phyloP scores from a whole-genome alignment of 352 stramenopile genomes.

The Phytophthora ohioensis region DNA sequence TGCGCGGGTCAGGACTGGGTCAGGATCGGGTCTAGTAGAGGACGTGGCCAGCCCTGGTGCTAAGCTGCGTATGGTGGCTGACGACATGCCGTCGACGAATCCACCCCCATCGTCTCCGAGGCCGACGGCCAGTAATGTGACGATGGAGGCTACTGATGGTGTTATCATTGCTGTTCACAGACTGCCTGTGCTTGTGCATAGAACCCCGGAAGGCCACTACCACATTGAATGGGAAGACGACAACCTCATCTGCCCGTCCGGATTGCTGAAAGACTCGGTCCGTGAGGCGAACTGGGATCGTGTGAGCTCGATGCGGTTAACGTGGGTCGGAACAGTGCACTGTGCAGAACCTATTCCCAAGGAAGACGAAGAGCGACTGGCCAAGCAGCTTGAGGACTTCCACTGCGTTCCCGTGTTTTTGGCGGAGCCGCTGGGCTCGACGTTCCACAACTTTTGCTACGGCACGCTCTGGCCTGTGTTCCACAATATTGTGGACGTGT shows the following conservation, averaged over 20 bases:
- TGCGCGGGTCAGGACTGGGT: constrained; percentile 7
- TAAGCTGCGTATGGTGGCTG: constrained; percentile 54
- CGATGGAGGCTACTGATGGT: constrained; percentile 94
- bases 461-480: constrained; percentile 98
- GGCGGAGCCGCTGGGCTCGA: constrained; percentile 81
- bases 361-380: constrained; percentile 83
- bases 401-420: constrained; percentile 98
- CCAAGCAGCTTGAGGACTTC: constrained; percentile 88
- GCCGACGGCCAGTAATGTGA: constrained; percentile 57
- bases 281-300: constrained; percentile 70
- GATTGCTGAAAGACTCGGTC: constrained; percentile 76
- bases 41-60: constrained; percentile 48
- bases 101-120: constrained; percentile 60
- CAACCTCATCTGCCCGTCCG: constrained; percentile 87
- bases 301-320: constrained; percentile 84
- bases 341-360: constrained; percentile 79
- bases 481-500: constrained; percentile 99
- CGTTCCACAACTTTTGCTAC: constrained; percentile 97
- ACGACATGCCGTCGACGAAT: constrained; percentile 52
- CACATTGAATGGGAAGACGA: constrained; percentile 90
- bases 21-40: constrained; percentile 6
- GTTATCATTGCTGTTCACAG: constrained; percentile 98
- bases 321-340: constrained; percentile 86
- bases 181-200: constrained; percentile 93
- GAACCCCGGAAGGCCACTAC: constrained; percentile 72